Evolutionary conservation across 805 yeast species (phyloP), one percentile per base, ranked within the genome.

Genomic region (Wickerhamiella lipophila): DNA sequence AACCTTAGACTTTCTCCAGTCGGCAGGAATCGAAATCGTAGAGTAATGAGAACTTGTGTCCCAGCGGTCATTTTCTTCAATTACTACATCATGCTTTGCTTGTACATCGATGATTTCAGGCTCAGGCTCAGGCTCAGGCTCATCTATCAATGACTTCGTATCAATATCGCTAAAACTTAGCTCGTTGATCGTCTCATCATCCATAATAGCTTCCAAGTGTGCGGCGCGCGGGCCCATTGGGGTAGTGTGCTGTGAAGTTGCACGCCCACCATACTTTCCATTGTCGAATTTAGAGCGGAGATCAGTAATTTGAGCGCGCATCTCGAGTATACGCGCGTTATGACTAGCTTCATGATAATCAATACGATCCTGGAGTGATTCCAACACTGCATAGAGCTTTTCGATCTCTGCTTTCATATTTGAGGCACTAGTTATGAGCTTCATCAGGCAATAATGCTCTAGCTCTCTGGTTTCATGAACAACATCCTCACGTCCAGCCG

Each of bases 381-480:
- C 41, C 4, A 27, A 18, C 47, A 22, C 29, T 6, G 13, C 26
- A 25, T 21, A 22, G 15, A 44, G 32, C 4, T 23, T 22, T 16
- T 44, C 32, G 18, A 44, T 36, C 15, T 44, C 47, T 1, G 32
- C 21, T n/a, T 30, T 23, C 40, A 35, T 25, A 3, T 23, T 6
- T 1, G 47, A 25, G 12, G 34, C 47, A 6, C 21, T 21, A 32
- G 22, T 34, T 5, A 23, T 23, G 2, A 44, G 47, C 25, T 35
- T 35, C 47, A 44, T 23, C 7, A 23, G 26, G 25, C 38, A 25
- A 9, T 21, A 34, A 25, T 44, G 47, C 47, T 44, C 47, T n/a
- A 44, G 12, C 25, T 44, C 41, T 5, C 47, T 15, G 2, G 47
- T 44, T 25, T 44, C 47, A 2, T 15, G 19, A 3, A 16, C 29